Conservation (phyloP, 371 early-diverging fungal genomes). For the Mortierella sp. region DNA sequence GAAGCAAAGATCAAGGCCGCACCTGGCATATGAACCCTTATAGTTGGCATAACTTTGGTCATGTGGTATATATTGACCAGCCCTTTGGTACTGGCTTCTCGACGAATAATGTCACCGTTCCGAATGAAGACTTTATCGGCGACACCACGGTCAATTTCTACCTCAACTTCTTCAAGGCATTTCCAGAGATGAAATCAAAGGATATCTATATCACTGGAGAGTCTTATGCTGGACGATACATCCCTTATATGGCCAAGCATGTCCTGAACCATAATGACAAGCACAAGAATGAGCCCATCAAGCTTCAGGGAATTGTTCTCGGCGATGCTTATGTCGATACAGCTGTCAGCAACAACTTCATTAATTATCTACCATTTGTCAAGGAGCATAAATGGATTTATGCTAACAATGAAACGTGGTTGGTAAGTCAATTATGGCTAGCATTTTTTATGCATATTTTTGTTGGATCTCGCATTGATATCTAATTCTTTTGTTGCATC, state of each 20-base stretch:
- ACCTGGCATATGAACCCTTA: not conserved
- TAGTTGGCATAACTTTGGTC: not conserved
- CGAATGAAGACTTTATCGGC: not conserved
- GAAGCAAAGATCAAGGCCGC: not conserved
- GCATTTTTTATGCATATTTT: too few relatives aligned
- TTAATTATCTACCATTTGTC: not conserved
- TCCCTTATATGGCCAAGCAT: not conserved
- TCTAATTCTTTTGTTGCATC: not conserved
- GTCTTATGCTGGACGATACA: not conserved
- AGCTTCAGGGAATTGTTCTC: not conserved
- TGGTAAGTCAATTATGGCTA: not conserved
- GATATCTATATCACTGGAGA: constrained; percentile 1
- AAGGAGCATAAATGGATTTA: not conserved
- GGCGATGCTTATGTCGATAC: not conserved
- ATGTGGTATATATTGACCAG: not conserved
- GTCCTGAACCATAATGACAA: not conserved
- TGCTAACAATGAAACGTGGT: not conserved
- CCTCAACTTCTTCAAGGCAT: not conserved
- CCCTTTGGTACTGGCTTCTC: not conserved
- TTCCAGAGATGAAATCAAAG: not conserved
- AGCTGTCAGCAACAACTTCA: not conserved
- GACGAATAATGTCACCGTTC: not conserved
- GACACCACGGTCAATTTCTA: constrained; percentile 1
- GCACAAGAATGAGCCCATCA: not conserved
- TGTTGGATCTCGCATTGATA: too few relatives aligned